Percentiles rank a stretch among this genome's conserved stretches.
These are phyloP conservation scores for Nepenthes mirabilis DNA, from an alignment of 148 eudicot genomes.

Conservation along the genomic window DNA sequence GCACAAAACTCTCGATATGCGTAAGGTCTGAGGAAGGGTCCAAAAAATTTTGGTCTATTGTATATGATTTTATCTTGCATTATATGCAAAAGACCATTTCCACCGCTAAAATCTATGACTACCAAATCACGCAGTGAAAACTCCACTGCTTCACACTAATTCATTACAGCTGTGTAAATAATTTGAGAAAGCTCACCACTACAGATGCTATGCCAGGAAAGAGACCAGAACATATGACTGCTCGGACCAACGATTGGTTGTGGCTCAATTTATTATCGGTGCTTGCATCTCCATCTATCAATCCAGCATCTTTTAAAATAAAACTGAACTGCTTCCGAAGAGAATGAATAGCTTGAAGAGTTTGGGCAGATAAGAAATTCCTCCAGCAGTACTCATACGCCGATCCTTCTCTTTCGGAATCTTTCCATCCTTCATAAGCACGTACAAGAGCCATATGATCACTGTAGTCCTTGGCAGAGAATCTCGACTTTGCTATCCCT, in stretches of 20 bases:
- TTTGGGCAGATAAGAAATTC: constrained; percentile 93
- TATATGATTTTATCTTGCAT: no score
- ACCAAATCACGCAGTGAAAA: no score
- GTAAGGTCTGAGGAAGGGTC: no score
- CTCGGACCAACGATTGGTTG: constrained; percentile 93
- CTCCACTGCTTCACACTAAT: no score
- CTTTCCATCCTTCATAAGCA: constrained; percentile 99
- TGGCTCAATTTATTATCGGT: constrained; percentile 74
- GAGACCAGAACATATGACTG: constrained; percentile 91
- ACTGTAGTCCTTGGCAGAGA: constrained; percentile 98
- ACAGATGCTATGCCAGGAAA: constrained; percentile 97
- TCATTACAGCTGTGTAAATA: no score
- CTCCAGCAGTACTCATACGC: constrained; percentile 99
- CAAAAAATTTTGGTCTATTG: no score
- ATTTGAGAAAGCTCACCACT: constrained; percentile 46
- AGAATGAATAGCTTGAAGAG: constrained; percentile 98
- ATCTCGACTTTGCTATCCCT: constrained; percentile 95
- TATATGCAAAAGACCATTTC: no score
- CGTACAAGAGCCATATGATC: constrained; percentile 99
- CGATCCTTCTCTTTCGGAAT: constrained; percentile 96
- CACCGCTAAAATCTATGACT: no score
- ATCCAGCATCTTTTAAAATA: constrained; percentile 75
- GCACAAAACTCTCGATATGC: no score
- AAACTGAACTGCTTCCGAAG: constrained; percentile 82
- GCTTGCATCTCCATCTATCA: constrained; percentile 57